phyloP scores from a whole-genome alignment of 768 basidiomycete genomes.

The Naganishia friedmannii region DNA sequence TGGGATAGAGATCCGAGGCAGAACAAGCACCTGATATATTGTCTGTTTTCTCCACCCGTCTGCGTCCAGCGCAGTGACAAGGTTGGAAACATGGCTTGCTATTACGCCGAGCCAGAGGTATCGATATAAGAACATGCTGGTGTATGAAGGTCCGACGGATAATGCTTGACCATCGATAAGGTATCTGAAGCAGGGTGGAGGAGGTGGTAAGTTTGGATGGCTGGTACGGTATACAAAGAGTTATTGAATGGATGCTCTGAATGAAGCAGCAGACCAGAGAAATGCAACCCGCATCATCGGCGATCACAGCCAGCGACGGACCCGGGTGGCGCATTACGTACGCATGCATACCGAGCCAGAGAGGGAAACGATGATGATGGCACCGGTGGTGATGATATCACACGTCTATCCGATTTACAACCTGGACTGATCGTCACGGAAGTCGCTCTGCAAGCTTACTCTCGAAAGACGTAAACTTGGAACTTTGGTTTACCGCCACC shows the following conservation, averaged over 20 bases:
- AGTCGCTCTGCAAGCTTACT: too few relatives aligned
- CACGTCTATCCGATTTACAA: not conserved
- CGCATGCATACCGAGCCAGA: not conserved
- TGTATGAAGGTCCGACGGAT: not conserved
- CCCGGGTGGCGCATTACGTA: not conserved
- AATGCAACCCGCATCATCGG: not conserved
- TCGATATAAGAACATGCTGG: not conserved
- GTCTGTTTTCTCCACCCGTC: constrained; percentile 29
- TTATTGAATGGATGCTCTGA: not conserved
- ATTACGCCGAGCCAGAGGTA: not conserved
- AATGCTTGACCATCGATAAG: not conserved
- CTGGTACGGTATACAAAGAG: not conserved
- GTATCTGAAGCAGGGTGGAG: not conserved
- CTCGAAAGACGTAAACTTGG: too few relatives aligned
- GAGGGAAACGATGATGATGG: constrained; percentile 3
- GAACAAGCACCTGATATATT: constrained; percentile 20
- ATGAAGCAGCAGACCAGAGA: too few relatives aligned
- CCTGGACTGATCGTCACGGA: not conserved
- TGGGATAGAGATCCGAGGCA: not conserved
- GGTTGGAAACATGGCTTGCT: not conserved
- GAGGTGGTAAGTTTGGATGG: not conserved
- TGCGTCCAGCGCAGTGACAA: constrained; percentile 24
- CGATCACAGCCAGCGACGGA: not conserved
- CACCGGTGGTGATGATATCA: constrained; percentile 2
- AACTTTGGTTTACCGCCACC: too few relatives aligned